Evolutionary conservation across 2,329 filamentous ascomycete species (phyloP).

Genomic region (Knoxdaviesia capensis): DNA sequence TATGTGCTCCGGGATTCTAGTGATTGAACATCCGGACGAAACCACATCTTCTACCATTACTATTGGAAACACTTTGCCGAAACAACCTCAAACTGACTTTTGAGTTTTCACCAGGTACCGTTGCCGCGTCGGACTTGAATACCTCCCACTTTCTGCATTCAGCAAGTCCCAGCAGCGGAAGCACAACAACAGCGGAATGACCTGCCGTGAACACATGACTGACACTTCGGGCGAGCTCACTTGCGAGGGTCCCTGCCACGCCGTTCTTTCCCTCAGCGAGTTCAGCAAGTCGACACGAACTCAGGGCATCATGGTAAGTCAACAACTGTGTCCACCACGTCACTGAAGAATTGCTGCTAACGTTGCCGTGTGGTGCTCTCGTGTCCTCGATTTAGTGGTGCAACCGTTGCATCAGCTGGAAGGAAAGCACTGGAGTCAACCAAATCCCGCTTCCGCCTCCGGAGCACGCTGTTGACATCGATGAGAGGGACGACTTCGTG

Average conservation of each 20-base stretch:
- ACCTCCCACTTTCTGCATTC: slow-evolving; percentile 12
- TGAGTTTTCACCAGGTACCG: not conserved
- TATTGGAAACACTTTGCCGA: no score
- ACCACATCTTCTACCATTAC: no score
- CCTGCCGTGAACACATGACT: slow-evolving; percentile 14
- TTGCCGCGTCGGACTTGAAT: slow-evolving; percentile 17
- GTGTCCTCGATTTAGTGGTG: no score
- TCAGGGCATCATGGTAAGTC: slow-evolving; percentile 12
- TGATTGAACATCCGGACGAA: no score
- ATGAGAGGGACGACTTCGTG: no score
- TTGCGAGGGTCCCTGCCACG: slow-evolving; percentile 13
- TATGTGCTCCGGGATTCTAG: no score
- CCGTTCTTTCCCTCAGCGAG: slow-evolving; percentile 9
- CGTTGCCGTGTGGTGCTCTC: no score
- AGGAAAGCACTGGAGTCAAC: no score
- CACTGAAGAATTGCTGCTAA: not conserved
- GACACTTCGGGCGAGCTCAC: slow-evolving; percentile 8
- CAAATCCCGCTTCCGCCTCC: no score
- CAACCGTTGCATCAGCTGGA: no score
- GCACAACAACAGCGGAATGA: slow-evolving; percentile 13
- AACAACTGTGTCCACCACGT: not conserved
- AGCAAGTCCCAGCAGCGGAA: slow-evolving; percentile 12
- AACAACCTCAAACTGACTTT: no score
- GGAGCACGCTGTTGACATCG: no score
- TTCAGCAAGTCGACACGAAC: slow-evolving; percentile 13